Evolutionary conservation across 768 basidiomycete genomes (phyloP).

Genomic region (Leucocoprinus leucothites): DNA sequence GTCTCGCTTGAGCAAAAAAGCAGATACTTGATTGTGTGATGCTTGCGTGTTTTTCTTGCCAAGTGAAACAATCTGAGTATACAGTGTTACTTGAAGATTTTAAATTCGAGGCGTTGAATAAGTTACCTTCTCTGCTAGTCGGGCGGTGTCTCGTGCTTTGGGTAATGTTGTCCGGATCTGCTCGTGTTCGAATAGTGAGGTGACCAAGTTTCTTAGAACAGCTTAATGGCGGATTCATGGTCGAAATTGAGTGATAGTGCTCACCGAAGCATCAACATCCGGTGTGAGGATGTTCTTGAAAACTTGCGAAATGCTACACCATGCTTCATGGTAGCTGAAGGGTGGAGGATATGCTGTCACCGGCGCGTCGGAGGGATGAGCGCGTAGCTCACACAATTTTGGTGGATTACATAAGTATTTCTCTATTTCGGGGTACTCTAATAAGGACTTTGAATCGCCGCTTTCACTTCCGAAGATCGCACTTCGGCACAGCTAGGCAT

Average conservation of each 20-base stretch:
- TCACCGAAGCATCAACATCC: constrained; percentile 90
- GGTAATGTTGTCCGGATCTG: constrained; percentile 94
- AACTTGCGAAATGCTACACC: constrained; percentile 90
- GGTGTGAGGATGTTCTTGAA: constrained; percentile 87
- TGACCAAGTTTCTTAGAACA: constrained; percentile 79
- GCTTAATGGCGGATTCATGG: background rate
- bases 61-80: constrained; percentile 76
- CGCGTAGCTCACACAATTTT: constrained; percentile 1
- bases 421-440: background rate
- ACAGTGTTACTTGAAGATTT: background rate
- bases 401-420: constrained; percentile 3
- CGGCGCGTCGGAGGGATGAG: background rate
- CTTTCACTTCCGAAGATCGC: too few species aligned
- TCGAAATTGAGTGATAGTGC: constrained; percentile 16
- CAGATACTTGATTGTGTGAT: constrained; percentile 68
- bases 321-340: constrained; percentile 74
- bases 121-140: constrained; percentile 86
- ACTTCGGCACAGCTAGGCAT: too few species aligned
- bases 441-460: background rate
- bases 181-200: constrained; percentile 91
- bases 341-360: background rate
- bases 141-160: constrained; percentile 89
- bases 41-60: constrained; percentile 81
- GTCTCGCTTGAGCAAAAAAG: constrained; percentile 72
- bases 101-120: background rate